These are phyloP conservation scores for Lactarius akahatsu DNA, from an alignment of 768 basidiomycete genomes.

Conservation along the genomic window DNA sequence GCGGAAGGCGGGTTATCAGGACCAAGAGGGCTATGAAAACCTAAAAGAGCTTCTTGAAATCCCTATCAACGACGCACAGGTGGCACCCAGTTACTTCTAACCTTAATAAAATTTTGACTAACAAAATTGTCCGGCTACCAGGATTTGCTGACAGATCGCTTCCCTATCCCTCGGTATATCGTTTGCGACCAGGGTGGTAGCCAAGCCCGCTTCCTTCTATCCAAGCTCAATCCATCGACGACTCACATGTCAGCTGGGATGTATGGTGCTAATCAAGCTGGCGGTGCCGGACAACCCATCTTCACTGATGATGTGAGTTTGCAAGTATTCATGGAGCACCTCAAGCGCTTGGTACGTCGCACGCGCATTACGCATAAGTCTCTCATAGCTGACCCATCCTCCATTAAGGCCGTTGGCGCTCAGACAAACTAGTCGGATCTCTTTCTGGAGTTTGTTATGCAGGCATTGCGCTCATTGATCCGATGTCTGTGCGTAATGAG, in stretches of 20 bases:
- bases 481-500: conserved; percentile 14
- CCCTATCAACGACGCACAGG: conserved; percentile 88
- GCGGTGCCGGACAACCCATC: conserved; percentile 82
- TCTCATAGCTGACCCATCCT: background rate
- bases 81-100: conserved; percentile 44
- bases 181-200: conserved; percentile 97
- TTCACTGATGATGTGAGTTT: conserved; percentile 99
- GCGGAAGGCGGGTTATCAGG: conserved; percentile 98
- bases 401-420: conserved; percentile 28
- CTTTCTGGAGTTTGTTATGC: conserved; percentile 2
- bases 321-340: conserved; percentile 96
- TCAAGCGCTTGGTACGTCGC: conserved; percentile 80
- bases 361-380: background rate
- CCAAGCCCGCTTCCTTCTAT: conserved; percentile 96
- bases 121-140: conserved; percentile 36
- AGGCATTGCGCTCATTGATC: conserved; percentile 15
- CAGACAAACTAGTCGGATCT: conserved; percentile 28
- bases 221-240: conserved; percentile 96
- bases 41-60: conserved; percentile 90
- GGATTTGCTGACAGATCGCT: conserved; percentile 93
- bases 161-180: conserved; percentile 97
- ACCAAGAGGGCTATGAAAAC: conserved; percentile 98
- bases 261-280: conserved; percentile 75
- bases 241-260: conserved; percentile 93
- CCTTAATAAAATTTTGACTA: conserved; percentile 10